These are phyloP conservation scores for Quercus tomentella DNA, from an alignment of 331 rosid genomes.

Conservation along the genomic window DNA sequence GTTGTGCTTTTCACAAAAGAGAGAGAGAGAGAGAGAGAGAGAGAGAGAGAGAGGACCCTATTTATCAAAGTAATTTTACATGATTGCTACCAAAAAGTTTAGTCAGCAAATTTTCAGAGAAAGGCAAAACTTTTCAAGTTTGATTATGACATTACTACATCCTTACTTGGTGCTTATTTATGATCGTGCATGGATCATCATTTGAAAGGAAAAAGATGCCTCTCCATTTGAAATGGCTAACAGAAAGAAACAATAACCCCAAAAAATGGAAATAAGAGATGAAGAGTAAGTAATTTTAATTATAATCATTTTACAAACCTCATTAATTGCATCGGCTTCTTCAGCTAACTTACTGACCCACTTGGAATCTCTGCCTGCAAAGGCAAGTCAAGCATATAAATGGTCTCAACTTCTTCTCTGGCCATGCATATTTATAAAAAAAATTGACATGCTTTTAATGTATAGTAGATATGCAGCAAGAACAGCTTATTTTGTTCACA, in stretches of 20 bases:
- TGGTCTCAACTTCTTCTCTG: background rate
- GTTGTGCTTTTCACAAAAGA: too few relatives aligned
- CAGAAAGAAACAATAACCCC: background rate
- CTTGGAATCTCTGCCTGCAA: slow-evolving; percentile 49
- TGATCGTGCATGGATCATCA: background rate
- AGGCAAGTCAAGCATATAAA: slow-evolving; percentile 14
- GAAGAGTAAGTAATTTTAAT: background rate
- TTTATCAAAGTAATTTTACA: background rate
- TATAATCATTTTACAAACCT: slow-evolving; percentile 24
- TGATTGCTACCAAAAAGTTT: background rate
- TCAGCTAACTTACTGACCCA: slow-evolving; percentile 20
- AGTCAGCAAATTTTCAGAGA: background rate
- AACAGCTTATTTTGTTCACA: background rate
- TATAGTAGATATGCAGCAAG: background rate
- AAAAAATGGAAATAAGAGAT: background rate
- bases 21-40: too few relatives aligned
- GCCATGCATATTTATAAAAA: background rate
- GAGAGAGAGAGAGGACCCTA: too few relatives aligned
- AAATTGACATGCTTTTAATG: background rate
- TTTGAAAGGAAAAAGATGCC: too few relatives aligned
- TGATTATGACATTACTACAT: background rate
- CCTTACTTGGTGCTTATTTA: background rate
- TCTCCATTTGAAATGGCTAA: background rate
- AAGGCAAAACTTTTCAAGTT: background rate
- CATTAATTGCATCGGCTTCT: slow-evolving; percentile 33